Evolutionary conservation across 2,329 filamentous ascomycete genomes (phyloP).

Genomic region (Tolypocladium paradoxum): DNA sequence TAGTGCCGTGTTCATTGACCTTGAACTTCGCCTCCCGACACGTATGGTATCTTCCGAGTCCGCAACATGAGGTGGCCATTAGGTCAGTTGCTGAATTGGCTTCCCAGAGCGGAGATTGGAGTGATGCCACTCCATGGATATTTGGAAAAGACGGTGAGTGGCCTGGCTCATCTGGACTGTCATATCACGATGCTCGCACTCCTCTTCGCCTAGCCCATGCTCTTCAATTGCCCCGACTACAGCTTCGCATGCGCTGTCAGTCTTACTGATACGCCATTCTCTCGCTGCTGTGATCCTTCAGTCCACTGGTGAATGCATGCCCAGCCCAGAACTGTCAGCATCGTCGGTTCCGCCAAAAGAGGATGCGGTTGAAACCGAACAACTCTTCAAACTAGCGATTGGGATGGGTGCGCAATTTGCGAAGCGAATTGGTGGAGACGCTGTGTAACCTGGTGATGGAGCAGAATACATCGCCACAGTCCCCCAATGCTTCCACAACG

Average conservation of each 20-base stretch:
- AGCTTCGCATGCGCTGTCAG: neutral
- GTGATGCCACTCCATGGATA: neutral
- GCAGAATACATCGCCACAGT: constrained; percentile 43
- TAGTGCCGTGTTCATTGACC: neutral
- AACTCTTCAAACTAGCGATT: neutral
- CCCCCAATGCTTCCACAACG: too few relatives aligned
- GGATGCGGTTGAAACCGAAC: too few relatives aligned
- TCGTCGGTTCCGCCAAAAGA: too few relatives aligned
- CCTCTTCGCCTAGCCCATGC: neutral
- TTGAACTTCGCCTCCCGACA: neutral
- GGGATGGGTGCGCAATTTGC: constrained; percentile 9
- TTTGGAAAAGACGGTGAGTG: neutral
- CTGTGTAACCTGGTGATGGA: constrained; percentile 46
- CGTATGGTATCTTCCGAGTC: neutral
- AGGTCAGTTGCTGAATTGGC: neutral
- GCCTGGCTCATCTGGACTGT: neutral
- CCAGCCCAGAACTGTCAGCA: too few relatives aligned
- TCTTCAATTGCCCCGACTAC: neutral
- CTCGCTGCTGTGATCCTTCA: too few relatives aligned
- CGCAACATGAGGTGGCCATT: neutral
- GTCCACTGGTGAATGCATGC: too few relatives aligned
- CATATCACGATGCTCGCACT: neutral
- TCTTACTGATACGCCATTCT: too few relatives aligned
- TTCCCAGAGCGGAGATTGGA: neutral
- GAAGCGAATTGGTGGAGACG: constrained; percentile 21